Evolutionary conservation across 1,139 yeast genomes (phyloP).

Genomic region (Suhomyces taliae): DNA sequence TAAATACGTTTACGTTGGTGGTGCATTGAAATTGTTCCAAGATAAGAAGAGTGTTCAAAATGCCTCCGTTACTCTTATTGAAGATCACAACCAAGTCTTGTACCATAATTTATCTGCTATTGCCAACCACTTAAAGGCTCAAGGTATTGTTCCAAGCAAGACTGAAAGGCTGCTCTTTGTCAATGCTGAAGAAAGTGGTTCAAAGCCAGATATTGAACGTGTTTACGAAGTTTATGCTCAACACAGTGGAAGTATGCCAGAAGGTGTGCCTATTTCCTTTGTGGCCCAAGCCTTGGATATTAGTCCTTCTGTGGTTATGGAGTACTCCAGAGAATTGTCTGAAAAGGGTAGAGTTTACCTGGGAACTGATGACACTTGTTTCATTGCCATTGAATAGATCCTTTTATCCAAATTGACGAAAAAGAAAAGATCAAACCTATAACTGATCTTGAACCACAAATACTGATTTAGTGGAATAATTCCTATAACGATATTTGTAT

Average conservation of each 20-base stretch:
- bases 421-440: too few species aligned
- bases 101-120: slow-evolving; percentile 79
- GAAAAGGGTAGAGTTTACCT: slow-evolving; percentile 68
- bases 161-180: slow-evolving; percentile 16
- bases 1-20: slow-evolving; percentile 67
- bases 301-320: slow-evolving; percentile 48
- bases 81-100: slow-evolving; percentile 71
- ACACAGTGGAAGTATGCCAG: slow-evolving; percentile 59
- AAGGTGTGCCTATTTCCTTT: slow-evolving; percentile 68
- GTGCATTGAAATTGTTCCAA: slow-evolving; percentile 69
- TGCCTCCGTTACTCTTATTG: slow-evolving; percentile 58
- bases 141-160: slow-evolving; percentile 29
- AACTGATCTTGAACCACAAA: too few species aligned
- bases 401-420: too few species aligned
- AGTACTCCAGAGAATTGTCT: slow-evolving; percentile 51
- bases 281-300: slow-evolving; percentile 57
- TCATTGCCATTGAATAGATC: slow-evolving; percentile 24
- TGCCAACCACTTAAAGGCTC: slow-evolving; percentile 57
- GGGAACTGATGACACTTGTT: slow-evolving; percentile 66
- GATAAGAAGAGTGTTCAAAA: slow-evolving; percentile 67
- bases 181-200: slow-evolving; percentile 17
- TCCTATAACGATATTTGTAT: too few species aligned
- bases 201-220: slow-evolving; percentile 38
- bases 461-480: too few species aligned
- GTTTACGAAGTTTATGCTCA: slow-evolving; percentile 52